phyloP scores from a whole-genome alignment of 2,329 filamentous ascomycete genomes.

The Uncinocarpus reesii region DNA sequence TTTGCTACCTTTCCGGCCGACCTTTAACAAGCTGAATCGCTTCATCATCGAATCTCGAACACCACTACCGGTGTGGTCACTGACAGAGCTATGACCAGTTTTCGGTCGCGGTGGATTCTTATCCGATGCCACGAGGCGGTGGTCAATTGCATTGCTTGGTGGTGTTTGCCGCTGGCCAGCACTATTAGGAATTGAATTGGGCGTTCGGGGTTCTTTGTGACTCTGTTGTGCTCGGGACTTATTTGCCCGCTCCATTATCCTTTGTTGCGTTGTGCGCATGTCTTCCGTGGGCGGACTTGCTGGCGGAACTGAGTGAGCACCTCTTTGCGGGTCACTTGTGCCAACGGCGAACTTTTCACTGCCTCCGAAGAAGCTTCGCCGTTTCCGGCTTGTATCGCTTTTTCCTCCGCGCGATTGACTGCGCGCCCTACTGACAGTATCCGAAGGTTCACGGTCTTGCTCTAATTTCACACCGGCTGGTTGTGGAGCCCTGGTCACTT shows the following conservation, averaged over 20 bases:
- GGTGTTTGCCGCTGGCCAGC: not conserved
- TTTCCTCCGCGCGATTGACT: constrained; percentile 28
- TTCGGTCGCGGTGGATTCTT: constrained; percentile 6
- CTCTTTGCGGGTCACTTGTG: constrained; percentile 16
- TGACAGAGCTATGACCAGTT: constrained; percentile 3
- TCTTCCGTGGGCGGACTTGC: constrained; percentile 17
- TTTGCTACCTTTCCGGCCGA: constrained; percentile 59
- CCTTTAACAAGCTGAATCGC: constrained; percentile 64
- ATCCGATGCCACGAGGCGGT: constrained; percentile 10
- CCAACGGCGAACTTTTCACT: constrained; percentile 11
- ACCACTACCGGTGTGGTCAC: constrained; percentile 15
- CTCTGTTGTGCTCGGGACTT: constrained; percentile 9
- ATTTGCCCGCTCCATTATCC: constrained; percentile 18
- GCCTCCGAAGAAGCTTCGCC: constrained; percentile 34
- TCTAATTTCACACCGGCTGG: constrained; percentile 19
- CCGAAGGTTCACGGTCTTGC: constrained; percentile 29
- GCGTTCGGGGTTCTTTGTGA: not conserved
- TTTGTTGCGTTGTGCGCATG: constrained; percentile 18
- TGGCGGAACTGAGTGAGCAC: not conserved
- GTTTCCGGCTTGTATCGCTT: constrained; percentile 25
- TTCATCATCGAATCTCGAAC: constrained; percentile 60
- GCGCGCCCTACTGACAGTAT: constrained; percentile 31
- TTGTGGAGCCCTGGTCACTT: constrained; percentile 17
- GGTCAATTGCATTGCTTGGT: constrained; percentile 3
- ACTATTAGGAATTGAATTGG: constrained; percentile 6